These are phyloP conservation scores for Nitzschia inconspicua DNA, from an alignment of 108 stramenopile species.

Conservation along the genomic window DNA sequence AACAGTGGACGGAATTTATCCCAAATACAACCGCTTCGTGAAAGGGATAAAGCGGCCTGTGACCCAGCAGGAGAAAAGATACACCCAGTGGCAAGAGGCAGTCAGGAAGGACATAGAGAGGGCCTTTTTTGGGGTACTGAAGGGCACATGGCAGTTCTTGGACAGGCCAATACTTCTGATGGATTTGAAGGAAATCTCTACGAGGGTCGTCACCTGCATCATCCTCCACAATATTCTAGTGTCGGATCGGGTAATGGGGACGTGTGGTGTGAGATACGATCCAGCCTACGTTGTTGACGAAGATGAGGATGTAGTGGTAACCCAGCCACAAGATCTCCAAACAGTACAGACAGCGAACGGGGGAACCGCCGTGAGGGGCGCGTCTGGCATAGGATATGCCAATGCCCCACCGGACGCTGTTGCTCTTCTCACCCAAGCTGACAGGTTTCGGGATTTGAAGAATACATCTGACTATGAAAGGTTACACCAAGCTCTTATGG, in stretches of 20 bases:
- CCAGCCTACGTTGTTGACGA: neutral
- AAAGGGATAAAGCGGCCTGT: conserved; percentile 6
- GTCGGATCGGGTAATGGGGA: conserved; percentile 15
- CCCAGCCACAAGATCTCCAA: too few relatives aligned
- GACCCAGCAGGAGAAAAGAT: conserved; percentile 1
- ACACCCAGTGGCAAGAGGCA: conserved; percentile 20
- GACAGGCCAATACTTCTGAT: neutral
- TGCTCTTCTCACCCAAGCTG: too few relatives aligned
- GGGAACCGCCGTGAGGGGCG: too few relatives aligned
- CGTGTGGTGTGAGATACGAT: too few relatives aligned
- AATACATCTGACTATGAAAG: too few relatives aligned
- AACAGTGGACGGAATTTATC: conserved; percentile 40
- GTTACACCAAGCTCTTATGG: too few relatives aligned
- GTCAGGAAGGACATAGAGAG: conserved; percentile 25
- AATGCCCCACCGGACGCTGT: too few relatives aligned
- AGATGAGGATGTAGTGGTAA: too few relatives aligned
- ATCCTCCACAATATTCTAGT: conserved; percentile 26
- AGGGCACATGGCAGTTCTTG: conserved; percentile 5
- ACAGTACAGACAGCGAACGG: too few relatives aligned
- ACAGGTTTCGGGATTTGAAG: too few relatives aligned
- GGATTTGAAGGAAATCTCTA: neutral
- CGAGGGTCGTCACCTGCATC: neutral
- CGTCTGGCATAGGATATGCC: too few relatives aligned
- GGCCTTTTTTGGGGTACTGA: conserved; percentile 20
- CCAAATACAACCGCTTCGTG: conserved; percentile 15